These are phyloP conservation scores for Teratosphaeriaceae sp. DNA, from an alignment of 2,329 filamentous ascomycete species.

Conservation along the genomic window DNA sequence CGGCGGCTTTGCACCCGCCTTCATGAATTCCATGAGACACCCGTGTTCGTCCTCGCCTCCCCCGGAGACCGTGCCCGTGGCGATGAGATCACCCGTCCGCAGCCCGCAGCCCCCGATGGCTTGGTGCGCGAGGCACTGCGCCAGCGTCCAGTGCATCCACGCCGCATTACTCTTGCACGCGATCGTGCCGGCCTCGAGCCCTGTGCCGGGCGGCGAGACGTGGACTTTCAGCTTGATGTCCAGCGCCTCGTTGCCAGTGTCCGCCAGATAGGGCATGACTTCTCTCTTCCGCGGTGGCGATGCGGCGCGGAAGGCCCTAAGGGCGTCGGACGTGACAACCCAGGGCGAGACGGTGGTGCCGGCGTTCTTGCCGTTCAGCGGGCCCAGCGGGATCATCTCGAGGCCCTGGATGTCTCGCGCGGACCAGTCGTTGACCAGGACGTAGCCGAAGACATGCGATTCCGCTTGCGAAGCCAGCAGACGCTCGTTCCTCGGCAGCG, in stretches of 20 bases:
- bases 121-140: slow-evolving; percentile 38
- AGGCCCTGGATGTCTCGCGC: slow-evolving; percentile 56
- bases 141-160: slow-evolving; percentile 38
- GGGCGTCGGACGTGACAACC: slow-evolving; percentile 53
- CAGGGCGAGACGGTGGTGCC: slow-evolving; percentile 56
- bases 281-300: slow-evolving; percentile 13
- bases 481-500: slow-evolving; percentile 30
- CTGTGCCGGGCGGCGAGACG: slow-evolving; percentile 9
- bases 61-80: slow-evolving; percentile 37
- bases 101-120: slow-evolving; percentile 34
- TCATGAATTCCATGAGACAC: slow-evolving; percentile 37
- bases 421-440: slow-evolving; percentile 53
- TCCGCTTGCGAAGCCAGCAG: slow-evolving; percentile 34
- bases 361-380: slow-evolving; percentile 56
- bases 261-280: slow-evolving; percentile 20
- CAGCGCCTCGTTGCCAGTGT: slow-evolving; percentile 15
- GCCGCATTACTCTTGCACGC: slow-evolving; percentile 24
- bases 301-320: slow-evolving; percentile 31
- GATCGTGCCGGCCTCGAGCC: slow-evolving; percentile 1
- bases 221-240: slow-evolving; percentile 21
- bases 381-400: slow-evolving; percentile 56
- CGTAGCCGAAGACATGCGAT: slow-evolving; percentile 55
- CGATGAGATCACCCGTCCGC: slow-evolving; percentile 36
- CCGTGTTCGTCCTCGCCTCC: slow-evolving; percentile 31
- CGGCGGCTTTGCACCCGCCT: slow-evolving; percentile 28